Conservation (phyloP, 495 filamentous ascomycete species). For the Xylaria cubensis region DNA sequence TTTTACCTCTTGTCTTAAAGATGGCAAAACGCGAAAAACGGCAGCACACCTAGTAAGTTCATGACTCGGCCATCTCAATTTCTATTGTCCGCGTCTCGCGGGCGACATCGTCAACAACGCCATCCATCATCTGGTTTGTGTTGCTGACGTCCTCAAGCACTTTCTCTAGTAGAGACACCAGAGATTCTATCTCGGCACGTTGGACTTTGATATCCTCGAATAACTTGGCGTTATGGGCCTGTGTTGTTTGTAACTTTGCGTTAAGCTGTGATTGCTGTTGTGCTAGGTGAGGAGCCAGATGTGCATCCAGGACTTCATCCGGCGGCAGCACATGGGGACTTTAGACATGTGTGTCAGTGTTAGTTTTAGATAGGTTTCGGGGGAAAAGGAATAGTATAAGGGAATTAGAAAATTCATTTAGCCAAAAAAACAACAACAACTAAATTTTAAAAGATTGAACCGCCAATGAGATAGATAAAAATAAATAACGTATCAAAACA, state of each 20-base stretch:
- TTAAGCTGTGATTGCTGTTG: constrained; percentile 67
- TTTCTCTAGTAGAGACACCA: constrained; percentile 69
- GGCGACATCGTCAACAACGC: constrained; percentile 54
- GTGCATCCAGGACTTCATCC: constrained; percentile 67
- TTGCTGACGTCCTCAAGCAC: constrained; percentile 74
- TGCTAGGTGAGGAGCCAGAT: constrained; percentile 71
- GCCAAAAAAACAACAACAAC: too few species aligned
- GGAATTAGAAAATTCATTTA: neutral
- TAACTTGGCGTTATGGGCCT: constrained; percentile 69
- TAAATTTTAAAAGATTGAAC: neutral
- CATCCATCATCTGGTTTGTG: constrained; percentile 57
- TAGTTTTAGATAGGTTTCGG: neutral
- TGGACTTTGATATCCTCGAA: constrained; percentile 69
- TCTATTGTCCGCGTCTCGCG: constrained; percentile 56
- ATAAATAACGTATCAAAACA: constrained; percentile 23
- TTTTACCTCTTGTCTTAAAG: neutral
- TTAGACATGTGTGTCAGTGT: neutral
- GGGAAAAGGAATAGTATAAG: too few species aligned
- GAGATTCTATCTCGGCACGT: constrained; percentile 72
- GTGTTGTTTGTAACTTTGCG: constrained; percentile 63
- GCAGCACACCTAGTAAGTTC: neutral
- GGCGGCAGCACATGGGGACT: constrained; percentile 83
- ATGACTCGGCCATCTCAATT: constrained; percentile 45
- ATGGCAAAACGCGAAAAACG: neutral
- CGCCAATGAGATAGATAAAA: constrained; percentile 21